These are phyloP conservation scores for Massarina eburnea DNA, from an alignment of 2,329 filamentous ascomycete genomes.

Conservation along the genomic window DNA sequence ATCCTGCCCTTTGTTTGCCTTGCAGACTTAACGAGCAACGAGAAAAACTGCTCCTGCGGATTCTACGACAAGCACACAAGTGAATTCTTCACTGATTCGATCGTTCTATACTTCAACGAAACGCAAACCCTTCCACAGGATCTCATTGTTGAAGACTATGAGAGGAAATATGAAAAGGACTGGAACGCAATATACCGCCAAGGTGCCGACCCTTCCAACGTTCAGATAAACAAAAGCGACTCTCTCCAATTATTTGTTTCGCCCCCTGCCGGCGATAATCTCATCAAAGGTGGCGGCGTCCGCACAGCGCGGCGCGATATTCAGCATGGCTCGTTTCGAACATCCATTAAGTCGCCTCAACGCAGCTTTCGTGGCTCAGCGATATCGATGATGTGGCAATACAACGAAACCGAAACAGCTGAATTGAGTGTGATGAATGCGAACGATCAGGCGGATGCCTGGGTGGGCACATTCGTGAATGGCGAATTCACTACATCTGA, in stretches of 20 bases:
- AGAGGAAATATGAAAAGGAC: constrained; percentile 49
- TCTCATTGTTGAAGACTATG: constrained; percentile 46
- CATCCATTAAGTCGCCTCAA: constrained; percentile 45
- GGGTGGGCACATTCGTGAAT: constrained; percentile 43
- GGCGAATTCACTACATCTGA: constrained; percentile 42
- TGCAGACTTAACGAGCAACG: constrained; percentile 19
- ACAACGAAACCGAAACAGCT: constrained; percentile 48
- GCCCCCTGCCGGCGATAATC: constrained; percentile 37
- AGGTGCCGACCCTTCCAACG: constrained; percentile 45
- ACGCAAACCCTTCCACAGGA: constrained; percentile 39
- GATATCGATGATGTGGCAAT: constrained; percentile 50
- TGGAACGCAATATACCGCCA: constrained; percentile 51
- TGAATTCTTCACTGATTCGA: constrained; percentile 50
- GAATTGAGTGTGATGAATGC: constrained; percentile 52
- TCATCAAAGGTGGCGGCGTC: constrained; percentile 49
- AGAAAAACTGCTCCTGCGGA: constrained; percentile 49
- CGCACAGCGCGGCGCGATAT: constrained; percentile 50
- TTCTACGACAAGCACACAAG: constrained; percentile 46
- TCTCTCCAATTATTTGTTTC: constrained; percentile 42
- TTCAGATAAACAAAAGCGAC: constrained; percentile 37
- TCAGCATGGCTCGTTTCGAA: constrained; percentile 51
- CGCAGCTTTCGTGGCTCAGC: constrained; percentile 44
- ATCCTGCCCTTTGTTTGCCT: constrained; percentile 14
- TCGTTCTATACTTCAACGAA: constrained; percentile 56
- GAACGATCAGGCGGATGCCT: constrained; percentile 41